Evolutionary conservation across 345 rosid species (phyloP).

Genomic region (Dipteronia sinensis): DNA sequence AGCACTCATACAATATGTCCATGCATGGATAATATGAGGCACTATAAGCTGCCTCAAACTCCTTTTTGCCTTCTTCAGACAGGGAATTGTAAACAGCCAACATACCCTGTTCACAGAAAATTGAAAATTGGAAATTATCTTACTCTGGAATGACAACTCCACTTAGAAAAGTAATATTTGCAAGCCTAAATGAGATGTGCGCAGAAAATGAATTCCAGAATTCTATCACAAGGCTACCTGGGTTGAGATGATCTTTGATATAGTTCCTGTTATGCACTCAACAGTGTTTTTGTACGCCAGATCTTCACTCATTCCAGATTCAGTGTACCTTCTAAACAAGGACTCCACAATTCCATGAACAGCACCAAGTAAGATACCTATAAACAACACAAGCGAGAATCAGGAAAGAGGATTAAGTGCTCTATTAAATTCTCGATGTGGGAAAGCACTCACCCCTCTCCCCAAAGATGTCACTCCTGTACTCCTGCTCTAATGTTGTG

Average conservation of each 20-base stretch:
- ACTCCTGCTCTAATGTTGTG: slow-evolving; percentile 87
- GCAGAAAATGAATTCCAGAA: slow-evolving; percentile 8
- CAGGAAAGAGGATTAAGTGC: slow-evolving; percentile 7
- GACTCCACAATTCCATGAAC: slow-evolving; percentile 88
- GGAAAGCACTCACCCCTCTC: slow-evolving; percentile 65
- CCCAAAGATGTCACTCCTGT: slow-evolving; percentile 95
- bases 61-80: slow-evolving; percentile 73
- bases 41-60: slow-evolving; percentile 76
- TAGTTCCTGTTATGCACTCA: slow-evolving; percentile 83
- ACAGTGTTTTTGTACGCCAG: slow-evolving; percentile 87
- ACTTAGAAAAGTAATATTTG: not conserved
- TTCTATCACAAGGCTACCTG: slow-evolving; percentile 41
- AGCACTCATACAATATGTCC: slow-evolving; percentile 88
- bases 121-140: not conserved
- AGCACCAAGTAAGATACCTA: slow-evolving; percentile 89
- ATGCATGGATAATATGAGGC: slow-evolving; percentile 82
- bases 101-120: slow-evolving; percentile 63
- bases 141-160: not conserved
- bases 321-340: slow-evolving; percentile 79
- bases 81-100: slow-evolving; percentile 83
- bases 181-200: not conserved
- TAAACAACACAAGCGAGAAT: slow-evolving; percentile 4
- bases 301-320: slow-evolving; percentile 74
- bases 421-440: not conserved
- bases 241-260: slow-evolving; percentile 80